Percentiles rank a stretch among this genome's conserved stretches.
phyloP scores from a whole-genome alignment of 2,329 filamentous ascomycete genomes.

The Arthrobotrys iridis region DNA sequence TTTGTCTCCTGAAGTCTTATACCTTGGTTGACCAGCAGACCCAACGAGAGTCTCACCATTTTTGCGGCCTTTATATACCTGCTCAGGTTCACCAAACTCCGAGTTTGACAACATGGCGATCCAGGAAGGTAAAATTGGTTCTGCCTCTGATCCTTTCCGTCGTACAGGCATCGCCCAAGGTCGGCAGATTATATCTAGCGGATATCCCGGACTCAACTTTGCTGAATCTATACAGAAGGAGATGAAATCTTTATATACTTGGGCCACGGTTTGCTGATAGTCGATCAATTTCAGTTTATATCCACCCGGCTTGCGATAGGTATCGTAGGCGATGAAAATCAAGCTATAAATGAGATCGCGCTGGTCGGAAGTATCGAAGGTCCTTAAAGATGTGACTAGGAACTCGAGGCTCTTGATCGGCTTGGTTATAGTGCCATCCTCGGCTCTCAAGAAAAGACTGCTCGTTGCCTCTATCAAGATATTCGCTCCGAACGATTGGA shows the following conservation, averaged over 20 bases:
- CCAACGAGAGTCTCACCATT: conserved; percentile 62
- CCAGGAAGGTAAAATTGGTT: conserved; percentile 59
- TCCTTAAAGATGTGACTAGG: conserved; percentile 60
- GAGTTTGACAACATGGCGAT: conserved; percentile 57
- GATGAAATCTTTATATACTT: conserved; percentile 61
- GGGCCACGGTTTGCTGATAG: conserved; percentile 59
- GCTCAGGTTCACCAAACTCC: conserved; percentile 57
- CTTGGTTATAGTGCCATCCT: conserved; percentile 15
- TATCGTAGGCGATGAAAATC: conserved; percentile 61
- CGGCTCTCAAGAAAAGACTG: conserved; percentile 59
- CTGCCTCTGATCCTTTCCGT: not conserved
- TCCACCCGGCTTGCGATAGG: conserved; percentile 56
- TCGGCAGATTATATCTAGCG: conserved; percentile 62
- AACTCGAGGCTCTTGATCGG: conserved; percentile 60
- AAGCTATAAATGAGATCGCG: conserved; percentile 61
- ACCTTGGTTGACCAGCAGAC: conserved; percentile 57
- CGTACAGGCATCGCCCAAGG: conserved; percentile 60
- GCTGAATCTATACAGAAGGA: conserved; percentile 58
- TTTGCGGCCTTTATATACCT: conserved; percentile 58
- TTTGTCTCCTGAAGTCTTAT: conserved; percentile 59
- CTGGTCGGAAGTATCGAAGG: conserved; percentile 59
- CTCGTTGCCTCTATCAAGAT: conserved; percentile 61
- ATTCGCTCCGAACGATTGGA: conserved; percentile 61
- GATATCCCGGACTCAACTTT: conserved; percentile 55
- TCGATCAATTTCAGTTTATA: conserved; percentile 59